Base-by-base conservation (phyloP, 1,284 basidiomycete species). In the Marasmius sp. region DNA sequence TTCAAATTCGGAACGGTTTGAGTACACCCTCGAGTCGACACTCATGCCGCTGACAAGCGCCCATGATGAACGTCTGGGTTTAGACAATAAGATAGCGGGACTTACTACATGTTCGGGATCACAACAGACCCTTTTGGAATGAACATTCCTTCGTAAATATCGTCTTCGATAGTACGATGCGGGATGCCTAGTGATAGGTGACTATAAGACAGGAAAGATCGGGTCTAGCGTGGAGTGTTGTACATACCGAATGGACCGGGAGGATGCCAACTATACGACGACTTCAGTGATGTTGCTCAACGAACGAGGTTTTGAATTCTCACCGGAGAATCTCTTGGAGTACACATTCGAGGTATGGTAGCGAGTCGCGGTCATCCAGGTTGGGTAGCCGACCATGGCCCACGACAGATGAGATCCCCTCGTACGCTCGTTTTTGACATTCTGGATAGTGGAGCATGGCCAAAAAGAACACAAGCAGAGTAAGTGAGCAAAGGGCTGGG, bases 311-410 rank as follows among this genome's bases (percentile, higher is more conserved):
- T 36, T 22, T 4, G 18, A 37, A 53, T 12, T 18, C 38, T 36
- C 12, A 57, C 55, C 55, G 38, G 16, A 43, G 20, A 11, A 33
- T 47, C 27, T 57, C 55, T 27, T 57, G 55, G 14, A 57, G 14
- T 18, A 57, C 38, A 20, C 55, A 57, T 57, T 57, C 55, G 11
- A 57, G 38, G 37, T 57, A 57, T 12, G 55, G 55, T 20, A 57
- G 55, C 3, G 55, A 36, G 41, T 43, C 55, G 14, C 55, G 55
- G 38, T 57, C 55, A 9, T 20, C 45, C 18, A 57, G 22, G 20
- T 57, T 39, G 11, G 55, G 55, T 4, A 57, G 38, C 18, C 55
- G 55, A 41, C 27, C 55, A 6, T 57, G 37, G 22, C 55, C 55
- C 11, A 57, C 38, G 33, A 57, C 37, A 20, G 55, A 43, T 11